These are phyloP conservation scores for Meyerozyma elateridarum DNA, from an alignment of 1,139 yeast species.

Conservation along the genomic window DNA sequence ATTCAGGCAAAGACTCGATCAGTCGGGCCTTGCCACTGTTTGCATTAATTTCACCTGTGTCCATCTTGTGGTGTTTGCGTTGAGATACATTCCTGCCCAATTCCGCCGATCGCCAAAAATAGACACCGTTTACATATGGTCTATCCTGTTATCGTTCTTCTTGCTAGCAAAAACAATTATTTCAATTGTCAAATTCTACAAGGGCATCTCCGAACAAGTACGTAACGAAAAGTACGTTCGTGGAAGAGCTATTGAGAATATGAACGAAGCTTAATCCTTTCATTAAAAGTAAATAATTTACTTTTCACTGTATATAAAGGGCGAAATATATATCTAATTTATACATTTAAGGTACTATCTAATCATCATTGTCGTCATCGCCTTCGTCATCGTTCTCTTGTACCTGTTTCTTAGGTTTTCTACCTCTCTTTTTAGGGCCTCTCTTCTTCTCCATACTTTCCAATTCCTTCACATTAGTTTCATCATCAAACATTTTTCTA, in stretches of 20 bases:
- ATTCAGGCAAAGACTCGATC: conserved; percentile 1
- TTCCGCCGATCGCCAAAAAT: conserved; percentile 3
- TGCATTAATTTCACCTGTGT: conserved; percentile 13
- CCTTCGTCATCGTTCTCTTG: conserved; percentile 7
- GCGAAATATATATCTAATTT: no score
- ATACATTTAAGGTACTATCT: no score
- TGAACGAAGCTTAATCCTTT: conserved; percentile 18
- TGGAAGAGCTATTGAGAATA: conserved; percentile 59
- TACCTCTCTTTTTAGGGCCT: conserved; percentile 1
- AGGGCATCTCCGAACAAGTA: conserved; percentile 38
- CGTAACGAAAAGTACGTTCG: conserved; percentile 58
- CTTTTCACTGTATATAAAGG: no score
- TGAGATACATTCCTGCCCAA: conserved; percentile 4
- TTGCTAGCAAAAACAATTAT: conserved; percentile 11
- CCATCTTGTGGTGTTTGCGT: conserved; percentile 14
- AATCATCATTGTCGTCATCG: conserved; percentile 12
- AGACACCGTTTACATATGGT: conserved; percentile 1
- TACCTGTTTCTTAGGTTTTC: conserved; percentile 1
- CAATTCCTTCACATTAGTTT: conserved; percentile 8
- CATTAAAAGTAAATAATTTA: neutral
- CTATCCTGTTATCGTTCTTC: conserved; percentile 12
- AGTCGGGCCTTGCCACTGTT: conserved; percentile 9
- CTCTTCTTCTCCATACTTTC: conserved; percentile 3
- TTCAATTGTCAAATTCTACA: conserved; percentile 13
- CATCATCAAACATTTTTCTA: conserved; percentile 74